Conservation (phyloP, 1,284 basidiomycete species). For the Sphagnurus paluster region DNA sequence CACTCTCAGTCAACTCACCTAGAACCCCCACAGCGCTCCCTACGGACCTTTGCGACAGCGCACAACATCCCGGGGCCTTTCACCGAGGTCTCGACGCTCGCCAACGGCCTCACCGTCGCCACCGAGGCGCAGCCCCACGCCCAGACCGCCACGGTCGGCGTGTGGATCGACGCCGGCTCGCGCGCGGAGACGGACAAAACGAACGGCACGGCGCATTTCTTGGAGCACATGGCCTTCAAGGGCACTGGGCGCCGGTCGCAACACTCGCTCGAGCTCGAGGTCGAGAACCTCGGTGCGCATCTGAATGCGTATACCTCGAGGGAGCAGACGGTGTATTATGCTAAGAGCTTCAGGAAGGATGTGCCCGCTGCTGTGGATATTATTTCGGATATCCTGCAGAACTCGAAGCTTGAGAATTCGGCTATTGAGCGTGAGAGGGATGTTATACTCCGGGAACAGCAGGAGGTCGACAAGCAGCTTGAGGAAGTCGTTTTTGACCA, state of each 20-base stretch:
- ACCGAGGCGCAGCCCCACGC: conserved; percentile 91
- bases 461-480: conserved; percentile 98
- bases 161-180: conserved; percentile 99
- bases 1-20: neutral
- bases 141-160: conserved; percentile 98
- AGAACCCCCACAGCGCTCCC: conserved; percentile 28
- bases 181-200: conserved; percentile 94
- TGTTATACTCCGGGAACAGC: conserved; percentile 96
- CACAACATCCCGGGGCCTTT: conserved; percentile 68
- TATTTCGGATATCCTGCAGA: conserved; percentile 97
- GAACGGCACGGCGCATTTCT: conserved; percentile 97
- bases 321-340: conserved; percentile 99
- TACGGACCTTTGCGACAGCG: conserved; percentile 67
- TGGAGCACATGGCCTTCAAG: conserved; percentile 98
- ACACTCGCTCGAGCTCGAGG: conserved; percentile 93
- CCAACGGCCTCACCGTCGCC: conserved; percentile 91
- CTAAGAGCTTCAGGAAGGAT: conserved; percentile 98
- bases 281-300: conserved; percentile 98
- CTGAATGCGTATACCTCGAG: conserved; percentile 98
- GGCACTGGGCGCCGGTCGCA: conserved; percentile 92
- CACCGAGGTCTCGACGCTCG: conserved; percentile 86
- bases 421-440: conserved; percentile 97
- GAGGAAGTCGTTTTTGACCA: conserved; percentile 99
- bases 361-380: conserved; percentile 92
- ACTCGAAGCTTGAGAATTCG: conserved; percentile 88